A percentile compares a stretch with the other conserved stretches of the same genome.
phyloP scores from a whole-genome alignment of 345 rosid genomes.

The Abelmoschus esculentus region DNA sequence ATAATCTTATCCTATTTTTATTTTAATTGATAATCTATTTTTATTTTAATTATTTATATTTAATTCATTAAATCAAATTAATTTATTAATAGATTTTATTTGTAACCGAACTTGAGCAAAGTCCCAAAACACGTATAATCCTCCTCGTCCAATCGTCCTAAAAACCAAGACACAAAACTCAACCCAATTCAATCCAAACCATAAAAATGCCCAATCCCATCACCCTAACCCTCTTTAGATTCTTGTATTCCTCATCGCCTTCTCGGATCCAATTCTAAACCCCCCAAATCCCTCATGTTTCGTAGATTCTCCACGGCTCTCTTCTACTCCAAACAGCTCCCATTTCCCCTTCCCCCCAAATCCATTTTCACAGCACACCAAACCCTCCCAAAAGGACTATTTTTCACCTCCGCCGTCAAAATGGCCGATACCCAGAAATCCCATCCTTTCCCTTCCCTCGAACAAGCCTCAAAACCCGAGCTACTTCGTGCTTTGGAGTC shows the following conservation, averaged over 20 bases:
- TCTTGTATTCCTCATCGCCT: not conserved
- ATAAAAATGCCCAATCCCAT: not conserved
- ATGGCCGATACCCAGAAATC: slow-evolving; percentile 48
- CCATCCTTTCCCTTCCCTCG: slow-evolving; percentile 27
- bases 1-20: no score
- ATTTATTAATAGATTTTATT: no score
- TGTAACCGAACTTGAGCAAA: no score
- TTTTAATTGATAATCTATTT: no score
- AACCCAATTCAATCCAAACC: not conserved
- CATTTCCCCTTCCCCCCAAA: slow-evolving; percentile 17
- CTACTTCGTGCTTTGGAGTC: slow-evolving; percentile 64
- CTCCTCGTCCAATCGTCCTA: not conserved
- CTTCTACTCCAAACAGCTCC: slow-evolving; percentile 18
- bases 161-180: not conserved
- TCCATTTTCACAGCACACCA: slow-evolving; percentile 14
- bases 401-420: slow-evolving; percentile 30
- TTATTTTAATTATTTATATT: no score
- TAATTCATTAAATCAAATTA: no score
- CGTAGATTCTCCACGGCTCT: slow-evolving; percentile 36
- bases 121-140: not conserved
- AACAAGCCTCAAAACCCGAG: slow-evolving; percentile 47
- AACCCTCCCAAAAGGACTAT: slow-evolving; percentile 8
- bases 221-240: not conserved
- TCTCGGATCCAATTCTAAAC: not conserved
- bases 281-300: slow-evolving; percentile 29